Conservation (phyloP, 371 early-diverging fungal genomes). For the Mucor mucedo region DNA sequence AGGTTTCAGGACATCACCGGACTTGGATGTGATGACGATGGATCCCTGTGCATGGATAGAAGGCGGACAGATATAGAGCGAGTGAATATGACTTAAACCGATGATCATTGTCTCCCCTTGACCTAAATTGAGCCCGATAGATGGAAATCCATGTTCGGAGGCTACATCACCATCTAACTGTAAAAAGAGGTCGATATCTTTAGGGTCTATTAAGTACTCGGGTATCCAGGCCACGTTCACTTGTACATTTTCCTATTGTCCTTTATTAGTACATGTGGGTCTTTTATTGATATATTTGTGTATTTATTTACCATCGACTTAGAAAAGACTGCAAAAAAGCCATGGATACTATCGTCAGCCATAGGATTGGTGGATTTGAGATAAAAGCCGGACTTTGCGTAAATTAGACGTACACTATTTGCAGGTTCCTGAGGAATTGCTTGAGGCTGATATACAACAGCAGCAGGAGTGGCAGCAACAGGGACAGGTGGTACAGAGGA, state of each 20-base stretch:
- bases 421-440: too few relatives aligned
- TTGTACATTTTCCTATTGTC: slow-evolving; percentile 23
- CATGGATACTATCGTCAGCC: slow-evolving; percentile 33
- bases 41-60: slow-evolving; percentile 25
- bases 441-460: not conserved
- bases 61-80: slow-evolving; percentile 43
- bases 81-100: slow-evolving; percentile 30
- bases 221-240: slow-evolving; percentile 45
- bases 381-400: slow-evolving; percentile 50
- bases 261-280: not conserved
- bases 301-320: slow-evolving; percentile 27
- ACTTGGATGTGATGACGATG: slow-evolving; percentile 40
- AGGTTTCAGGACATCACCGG: slow-evolving; percentile 42
- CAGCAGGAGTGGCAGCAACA: not conserved
- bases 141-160: slow-evolving; percentile 38
- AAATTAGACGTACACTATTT: slow-evolving; percentile 35
- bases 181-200: slow-evolving; percentile 34
- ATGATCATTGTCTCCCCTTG: slow-evolving; percentile 33
- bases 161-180: slow-evolving; percentile 40
- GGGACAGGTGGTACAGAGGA: not conserved
- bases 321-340: slow-evolving; percentile 39
- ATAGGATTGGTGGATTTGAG: slow-evolving; percentile 16
- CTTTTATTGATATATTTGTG: not conserved
- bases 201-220: slow-evolving; percentile 39
- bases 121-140: slow-evolving; percentile 27